Percentiles rank a stretch among this genome's conserved stretches.
phyloP scores from a whole-genome alignment of 768 basidiomycete species.

The Termitomyces sp. region DNA sequence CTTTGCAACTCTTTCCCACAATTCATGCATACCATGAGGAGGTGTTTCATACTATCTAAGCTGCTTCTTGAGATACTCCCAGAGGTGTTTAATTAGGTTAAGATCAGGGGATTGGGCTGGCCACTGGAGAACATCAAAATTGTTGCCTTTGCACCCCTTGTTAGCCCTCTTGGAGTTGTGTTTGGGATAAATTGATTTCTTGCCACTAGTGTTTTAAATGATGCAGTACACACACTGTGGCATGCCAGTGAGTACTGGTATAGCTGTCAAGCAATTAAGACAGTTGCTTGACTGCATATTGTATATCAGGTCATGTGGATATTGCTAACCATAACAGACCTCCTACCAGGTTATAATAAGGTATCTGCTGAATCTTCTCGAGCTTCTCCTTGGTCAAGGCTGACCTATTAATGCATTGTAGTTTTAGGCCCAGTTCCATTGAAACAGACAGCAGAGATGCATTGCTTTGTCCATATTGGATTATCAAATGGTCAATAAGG shows the following conservation, averaged over 20 bases:
- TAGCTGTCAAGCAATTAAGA: neutral
- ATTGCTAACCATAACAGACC: neutral
- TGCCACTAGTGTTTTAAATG: neutral
- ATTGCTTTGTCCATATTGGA: neutral
- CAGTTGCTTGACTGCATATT: neutral
- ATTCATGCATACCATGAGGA: too few species aligned
- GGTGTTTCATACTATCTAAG: too few species aligned
- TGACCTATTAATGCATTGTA: neutral
- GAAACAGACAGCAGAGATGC: neutral
- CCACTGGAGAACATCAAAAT: too few species aligned
- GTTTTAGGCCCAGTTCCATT: neutral
- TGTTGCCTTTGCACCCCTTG: too few species aligned
- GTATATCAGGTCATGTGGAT: neutral
- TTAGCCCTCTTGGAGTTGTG: too few species aligned
- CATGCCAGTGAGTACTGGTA: neutral
- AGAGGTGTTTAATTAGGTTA: too few species aligned
- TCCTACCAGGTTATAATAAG: neutral
- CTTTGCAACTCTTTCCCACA: too few species aligned
- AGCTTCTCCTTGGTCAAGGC: neutral
- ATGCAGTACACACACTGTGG: neutral
- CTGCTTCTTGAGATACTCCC: too few species aligned
- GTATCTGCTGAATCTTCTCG: neutral
- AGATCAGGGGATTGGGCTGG: too few species aligned
- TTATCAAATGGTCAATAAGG: neutral
- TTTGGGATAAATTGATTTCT: too few species aligned